These are phyloP conservation scores for Neonectria punicea DNA, from an alignment of 2,329 filamentous ascomycete species.

Conservation along the genomic window DNA sequence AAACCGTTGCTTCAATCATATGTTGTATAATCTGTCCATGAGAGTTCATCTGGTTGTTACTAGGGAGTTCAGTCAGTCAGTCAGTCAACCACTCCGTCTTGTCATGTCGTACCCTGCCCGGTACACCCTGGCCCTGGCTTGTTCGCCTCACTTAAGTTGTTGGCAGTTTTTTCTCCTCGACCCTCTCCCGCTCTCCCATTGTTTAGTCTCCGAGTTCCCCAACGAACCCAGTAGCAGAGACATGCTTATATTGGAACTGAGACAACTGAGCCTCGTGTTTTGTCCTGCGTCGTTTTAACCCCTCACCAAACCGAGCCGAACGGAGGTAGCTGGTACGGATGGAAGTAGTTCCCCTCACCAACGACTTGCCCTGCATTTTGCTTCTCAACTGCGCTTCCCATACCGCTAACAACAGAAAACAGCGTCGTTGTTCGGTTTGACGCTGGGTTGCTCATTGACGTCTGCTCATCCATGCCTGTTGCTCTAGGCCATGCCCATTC, in stretches of 20 bases:
- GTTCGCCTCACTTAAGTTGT: constrained; percentile 23
- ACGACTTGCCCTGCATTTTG: constrained; percentile 5
- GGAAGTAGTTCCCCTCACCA: constrained; percentile 20
- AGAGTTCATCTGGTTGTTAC: not conserved
- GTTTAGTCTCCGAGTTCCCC: constrained; percentile 20
- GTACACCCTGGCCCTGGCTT: constrained; percentile 9
- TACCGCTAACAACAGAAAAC: constrained; percentile 21
- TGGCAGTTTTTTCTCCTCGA: constrained; percentile 19
- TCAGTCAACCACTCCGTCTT: not conserved
- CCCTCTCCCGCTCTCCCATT: constrained; percentile 18
- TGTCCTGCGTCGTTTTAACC: constrained; percentile 32
- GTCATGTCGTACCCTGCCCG: not conserved
- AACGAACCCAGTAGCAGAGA: constrained; percentile 26
- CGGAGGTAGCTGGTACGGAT: too few species aligned
- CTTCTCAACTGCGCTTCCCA: constrained; percentile 11
- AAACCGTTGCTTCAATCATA: not conserved
- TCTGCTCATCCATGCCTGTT: not conserved
- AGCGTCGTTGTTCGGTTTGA: constrained; percentile 24
- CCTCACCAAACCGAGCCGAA: constrained; percentile 34
- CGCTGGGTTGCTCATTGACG: constrained; percentile 20
- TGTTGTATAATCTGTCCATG: not conserved
- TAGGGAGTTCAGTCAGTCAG: not conserved
- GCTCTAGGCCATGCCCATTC: not conserved
- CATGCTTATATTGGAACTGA: constrained; percentile 34
- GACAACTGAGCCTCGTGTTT: constrained; percentile 28